A percentile compares a stretch with the other conserved stretches of the same genome.
Conservation (phyloP, 805 yeast species). For the Kockiozyma suomiensis region DNA sequence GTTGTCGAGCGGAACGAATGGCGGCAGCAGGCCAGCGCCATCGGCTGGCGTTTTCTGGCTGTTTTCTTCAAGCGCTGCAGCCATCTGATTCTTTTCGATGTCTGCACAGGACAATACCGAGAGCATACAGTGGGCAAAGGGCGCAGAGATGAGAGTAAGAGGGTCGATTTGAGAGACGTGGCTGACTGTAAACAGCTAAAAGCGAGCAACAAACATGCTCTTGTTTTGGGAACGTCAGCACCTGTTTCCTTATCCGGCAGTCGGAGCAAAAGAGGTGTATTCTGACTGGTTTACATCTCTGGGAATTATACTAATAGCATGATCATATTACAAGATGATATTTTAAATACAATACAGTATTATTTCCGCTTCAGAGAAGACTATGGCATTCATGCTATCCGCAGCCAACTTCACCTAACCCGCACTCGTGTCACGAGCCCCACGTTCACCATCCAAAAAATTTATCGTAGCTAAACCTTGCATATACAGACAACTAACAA, state of each 20-base stretch:
- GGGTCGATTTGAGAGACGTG: background rate
- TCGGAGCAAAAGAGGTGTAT: background rate
- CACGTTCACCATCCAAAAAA: background rate
- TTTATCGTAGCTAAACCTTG: too few species aligned
- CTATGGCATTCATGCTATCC: background rate
- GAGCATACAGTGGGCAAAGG: background rate
- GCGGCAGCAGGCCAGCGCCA: background rate
- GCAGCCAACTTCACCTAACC: background rate
- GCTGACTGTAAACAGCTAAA: constrained; percentile 6
- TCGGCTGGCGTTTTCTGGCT: background rate
- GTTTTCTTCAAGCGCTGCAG: background rate
- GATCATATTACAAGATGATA: too few species aligned
- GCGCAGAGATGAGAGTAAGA: background rate
- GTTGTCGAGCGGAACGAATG: constrained; percentile 8
- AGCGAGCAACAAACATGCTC: background rate
- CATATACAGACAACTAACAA: background rate
- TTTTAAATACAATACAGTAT: too few species aligned
- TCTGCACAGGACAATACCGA: background rate
- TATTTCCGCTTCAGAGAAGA: too few species aligned
- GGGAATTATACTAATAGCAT: too few species aligned
- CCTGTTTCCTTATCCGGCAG: background rate
- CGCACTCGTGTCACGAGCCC: background rate
- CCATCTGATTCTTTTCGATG: background rate
- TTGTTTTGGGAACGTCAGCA: background rate
- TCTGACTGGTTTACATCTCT: too few species aligned